A percentile compares a stretch with the other conserved stretches of the same genome.
Conservation (phyloP, 306 rosid genomes). For the Boehmeria nivea region DNA sequence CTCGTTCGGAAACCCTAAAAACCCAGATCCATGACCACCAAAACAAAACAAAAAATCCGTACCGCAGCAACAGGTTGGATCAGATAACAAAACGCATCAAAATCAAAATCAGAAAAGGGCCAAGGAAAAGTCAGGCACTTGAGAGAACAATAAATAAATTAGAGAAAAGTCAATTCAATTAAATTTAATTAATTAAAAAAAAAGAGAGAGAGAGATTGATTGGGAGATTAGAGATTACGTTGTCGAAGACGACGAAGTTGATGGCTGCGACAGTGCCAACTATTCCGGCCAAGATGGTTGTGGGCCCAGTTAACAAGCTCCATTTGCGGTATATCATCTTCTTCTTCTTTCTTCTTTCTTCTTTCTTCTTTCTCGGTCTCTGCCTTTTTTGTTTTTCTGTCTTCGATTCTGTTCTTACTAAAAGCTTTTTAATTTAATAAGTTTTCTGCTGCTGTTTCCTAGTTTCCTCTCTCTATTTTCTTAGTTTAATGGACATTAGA, state of each 20-base stretch:
- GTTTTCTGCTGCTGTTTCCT: too few relatives aligned
- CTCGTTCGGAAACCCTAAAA: too few relatives aligned
- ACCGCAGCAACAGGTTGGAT: too few relatives aligned
- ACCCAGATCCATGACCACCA: constrained; percentile 1
- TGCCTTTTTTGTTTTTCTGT: not conserved
- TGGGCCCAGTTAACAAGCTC: constrained; percentile 79
- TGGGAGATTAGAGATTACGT: constrained; percentile 15
- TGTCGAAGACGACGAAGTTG: constrained; percentile 36
- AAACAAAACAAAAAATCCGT: too few relatives aligned
- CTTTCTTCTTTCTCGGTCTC: constrained; percentile 4
- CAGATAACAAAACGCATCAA: not conserved
- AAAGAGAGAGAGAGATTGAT: not conserved
- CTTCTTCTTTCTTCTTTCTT: constrained; percentile 2
- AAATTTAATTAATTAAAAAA: not conserved
- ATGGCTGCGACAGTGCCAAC: constrained; percentile 47
- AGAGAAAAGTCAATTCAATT: not conserved
- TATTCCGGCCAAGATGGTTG: constrained; percentile 49
- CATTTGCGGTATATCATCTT: constrained; percentile 88
- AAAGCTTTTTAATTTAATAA: too few relatives aligned
- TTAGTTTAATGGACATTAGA: too few relatives aligned
- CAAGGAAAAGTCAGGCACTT: not conserved
- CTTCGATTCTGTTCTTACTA: not conserved
- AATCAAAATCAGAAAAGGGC: not conserved
- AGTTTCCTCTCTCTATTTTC: too few relatives aligned
- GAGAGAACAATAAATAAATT: not conserved